Conservation (phyloP, 805 yeast species). For the Starmera dryadoides region DNA sequence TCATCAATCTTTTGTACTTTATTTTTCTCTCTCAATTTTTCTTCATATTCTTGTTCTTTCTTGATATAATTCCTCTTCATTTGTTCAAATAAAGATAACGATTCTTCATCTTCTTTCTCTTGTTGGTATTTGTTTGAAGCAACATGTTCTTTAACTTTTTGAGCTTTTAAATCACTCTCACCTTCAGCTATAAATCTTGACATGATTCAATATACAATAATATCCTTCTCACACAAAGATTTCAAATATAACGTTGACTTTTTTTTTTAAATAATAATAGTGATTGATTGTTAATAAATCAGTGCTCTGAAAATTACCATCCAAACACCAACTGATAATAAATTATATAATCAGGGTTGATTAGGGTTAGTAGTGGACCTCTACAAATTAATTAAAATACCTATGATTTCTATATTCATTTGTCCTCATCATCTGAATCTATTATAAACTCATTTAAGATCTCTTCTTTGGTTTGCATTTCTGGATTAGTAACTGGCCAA, state of each 20-base stretch:
- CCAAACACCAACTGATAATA: too few species aligned
- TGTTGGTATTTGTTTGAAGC: slow-evolving; percentile 11
- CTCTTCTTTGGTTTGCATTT: slow-evolving; percentile 24
- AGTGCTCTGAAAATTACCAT: neutral
- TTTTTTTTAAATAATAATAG: neutral
- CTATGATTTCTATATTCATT: too few species aligned
- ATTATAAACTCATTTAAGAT: slow-evolving; percentile 43
- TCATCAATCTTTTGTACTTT: slow-evolving; percentile 13
- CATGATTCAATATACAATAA: too few species aligned
- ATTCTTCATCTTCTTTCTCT: slow-evolving; percentile 16
- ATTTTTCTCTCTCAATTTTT: slow-evolving; percentile 14
- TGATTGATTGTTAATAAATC: neutral
- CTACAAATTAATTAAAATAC: too few species aligned
- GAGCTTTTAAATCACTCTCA: slow-evolving; percentile 15
- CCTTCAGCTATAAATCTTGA: slow-evolving; percentile 22
- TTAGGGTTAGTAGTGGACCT: too few species aligned
- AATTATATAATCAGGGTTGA: too few species aligned
- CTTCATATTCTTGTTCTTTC: slow-evolving; percentile 18
- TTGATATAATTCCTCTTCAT: slow-evolving; percentile 17
- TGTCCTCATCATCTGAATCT: slow-evolving; percentile 28
- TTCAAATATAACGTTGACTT: neutral
- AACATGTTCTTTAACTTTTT: slow-evolving; percentile 10
- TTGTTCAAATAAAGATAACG: slow-evolving; percentile 19
- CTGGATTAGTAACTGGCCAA: slow-evolving; percentile 27
- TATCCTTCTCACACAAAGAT: too few species aligned